Evolutionary conservation across 495 filamentous ascomycete genomes (phyloP).

Genomic region (Gamarada debralockiae): DNA sequence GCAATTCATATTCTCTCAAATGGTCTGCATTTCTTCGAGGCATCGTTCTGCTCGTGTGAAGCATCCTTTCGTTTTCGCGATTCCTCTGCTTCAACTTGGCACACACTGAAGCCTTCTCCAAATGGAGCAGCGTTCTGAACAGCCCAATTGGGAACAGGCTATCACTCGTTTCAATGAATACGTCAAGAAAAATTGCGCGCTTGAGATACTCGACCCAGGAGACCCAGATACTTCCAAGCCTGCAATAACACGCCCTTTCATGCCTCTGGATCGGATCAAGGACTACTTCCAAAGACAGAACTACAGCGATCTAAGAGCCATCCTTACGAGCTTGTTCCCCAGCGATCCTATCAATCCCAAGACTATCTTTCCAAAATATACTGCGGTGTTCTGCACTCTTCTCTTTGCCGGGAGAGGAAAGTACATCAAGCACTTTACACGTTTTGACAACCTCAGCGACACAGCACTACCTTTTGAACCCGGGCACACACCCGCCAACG

Average conservation of each 20-base stretch:
- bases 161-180: not conserved
- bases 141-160: not conserved
- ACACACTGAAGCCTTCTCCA: not conserved
- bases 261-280: not conserved
- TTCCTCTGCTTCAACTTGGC: no score
- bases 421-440: conserved; percentile 22
- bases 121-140: not conserved
- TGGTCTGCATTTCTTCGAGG: no score
- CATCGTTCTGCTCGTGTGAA: no score
- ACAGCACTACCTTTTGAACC: conserved; percentile 21
- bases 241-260: not conserved
- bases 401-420: conserved; percentile 13
- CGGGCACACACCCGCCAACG: conserved; percentile 1
- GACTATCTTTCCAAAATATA: conserved; percentile 9
- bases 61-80: no score
- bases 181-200: not conserved
- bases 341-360: not conserved
- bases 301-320: not conserved
- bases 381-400: conserved; percentile 27
- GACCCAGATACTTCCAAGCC: not conserved
- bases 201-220: not conserved
- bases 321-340: not conserved
- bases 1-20: no score
- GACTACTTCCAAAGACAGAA: not conserved
- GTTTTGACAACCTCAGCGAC: conserved; percentile 15